Base-by-base conservation (phyloP, 2,329 filamentous ascomycete species). In the Penicillium freii region DNA sequence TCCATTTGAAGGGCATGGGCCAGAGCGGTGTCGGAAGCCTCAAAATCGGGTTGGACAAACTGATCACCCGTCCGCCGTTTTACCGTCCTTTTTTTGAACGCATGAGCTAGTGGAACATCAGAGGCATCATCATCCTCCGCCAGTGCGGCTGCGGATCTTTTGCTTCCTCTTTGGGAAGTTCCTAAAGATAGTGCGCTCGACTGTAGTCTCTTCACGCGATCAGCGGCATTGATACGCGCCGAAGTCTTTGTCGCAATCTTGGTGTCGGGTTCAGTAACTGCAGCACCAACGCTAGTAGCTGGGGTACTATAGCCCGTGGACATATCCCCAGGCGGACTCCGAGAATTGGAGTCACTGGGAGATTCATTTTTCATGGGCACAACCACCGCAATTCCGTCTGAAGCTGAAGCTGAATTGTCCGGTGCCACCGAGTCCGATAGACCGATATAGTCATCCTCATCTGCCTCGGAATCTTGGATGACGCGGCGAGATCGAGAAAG, bases 261-360 rank as follows among this genome's bases (percentile, higher is more conserved):
- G 29, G 66, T 66, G 49, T 73, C 69, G 15, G 78, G 78, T 25
- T 77, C 75, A 4, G 84, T 85, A 10, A 85, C 87, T 11, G 27
- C 34, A 19, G 76, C 78, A 46, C 78, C 75, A 53, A 80, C 77
- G 70, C 84, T 87, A 21, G 87, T 89, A 38, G 78, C 82, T 5
- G 86, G 85, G 4, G 87, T 89, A 57, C 84, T 85, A 65, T 81
- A 82, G 19, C 79, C 82, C 38, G 77, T 76, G 11, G 76, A 81
- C 6, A 70, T 34, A 73, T 73, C 6, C 74, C 73, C 31, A 71
- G 62, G 3, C 13, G 78, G 78, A 23, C 75, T 77, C 5, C 76
- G 65, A 27, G 78, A 75, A 38, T 71, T 71, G 1, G 73, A 66
- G 8, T 67, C 66, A 40, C 63, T 57, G 7, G 63, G 43, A 15